A percentile compares a stretch with the other conserved stretches of the same genome.
phyloP scores from a whole-genome alignment of 352 stramenopile genomes.

The Phytophthora megakarya region DNA sequence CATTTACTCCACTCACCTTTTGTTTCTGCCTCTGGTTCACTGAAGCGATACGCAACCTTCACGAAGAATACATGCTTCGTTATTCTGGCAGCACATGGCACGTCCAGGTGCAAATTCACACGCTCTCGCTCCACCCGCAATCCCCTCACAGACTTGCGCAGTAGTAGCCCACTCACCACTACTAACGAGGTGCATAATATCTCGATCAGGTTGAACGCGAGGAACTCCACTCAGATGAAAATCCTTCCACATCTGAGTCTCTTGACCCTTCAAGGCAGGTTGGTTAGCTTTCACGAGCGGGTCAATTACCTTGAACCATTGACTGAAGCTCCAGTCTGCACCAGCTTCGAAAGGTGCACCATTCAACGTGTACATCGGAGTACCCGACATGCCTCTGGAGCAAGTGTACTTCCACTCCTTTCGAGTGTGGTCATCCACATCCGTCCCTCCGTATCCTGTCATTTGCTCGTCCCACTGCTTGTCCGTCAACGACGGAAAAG shows the following conservation, averaged over 20 bases:
- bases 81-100: constrained; percentile 74
- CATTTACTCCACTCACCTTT: background rate
- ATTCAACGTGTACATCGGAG: constrained; percentile 81
- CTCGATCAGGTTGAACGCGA: constrained; percentile 50
- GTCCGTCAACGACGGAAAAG: constrained; percentile 65
- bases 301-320: constrained; percentile 67
- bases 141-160: constrained; percentile 42
- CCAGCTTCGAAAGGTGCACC: constrained; percentile 75
- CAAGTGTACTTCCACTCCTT: constrained; percentile 86
- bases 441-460: constrained; percentile 76
- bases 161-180: constrained; percentile 38
- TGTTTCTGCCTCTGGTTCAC: constrained; percentile 14
- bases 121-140: constrained; percentile 45
- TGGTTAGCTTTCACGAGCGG: constrained; percentile 50
- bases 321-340: constrained; percentile 65
- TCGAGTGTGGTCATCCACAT: constrained; percentile 60
- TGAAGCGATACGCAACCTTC: constrained; percentile 49
- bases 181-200: constrained; percentile 57
- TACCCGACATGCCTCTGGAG: constrained; percentile 72
- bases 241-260: constrained; percentile 53
- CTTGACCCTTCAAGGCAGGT: constrained; percentile 38
- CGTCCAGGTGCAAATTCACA: constrained; percentile 69
- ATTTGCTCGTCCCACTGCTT: constrained; percentile 74
- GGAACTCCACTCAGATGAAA: constrained; percentile 49
- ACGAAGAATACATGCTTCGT: constrained; percentile 73